Evolutionary conservation across 257 asterid species (phyloP).

Genomic region (Lithospermum erythrorhizon): DNA sequence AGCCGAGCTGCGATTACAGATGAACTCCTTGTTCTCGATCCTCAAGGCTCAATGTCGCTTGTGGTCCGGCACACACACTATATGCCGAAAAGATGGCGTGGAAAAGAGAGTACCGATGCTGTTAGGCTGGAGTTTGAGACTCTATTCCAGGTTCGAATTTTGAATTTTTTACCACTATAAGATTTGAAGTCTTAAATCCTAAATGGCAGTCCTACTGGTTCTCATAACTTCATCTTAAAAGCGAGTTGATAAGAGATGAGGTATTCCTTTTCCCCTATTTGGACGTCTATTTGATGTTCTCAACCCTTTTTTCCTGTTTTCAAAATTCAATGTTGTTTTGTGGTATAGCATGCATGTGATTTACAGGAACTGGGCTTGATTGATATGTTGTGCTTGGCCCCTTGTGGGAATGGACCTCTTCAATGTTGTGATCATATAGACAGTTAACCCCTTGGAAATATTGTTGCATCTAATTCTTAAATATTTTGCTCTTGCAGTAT

Average conservation of each 20-base stretch:
- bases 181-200: neutral
- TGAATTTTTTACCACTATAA: neutral
- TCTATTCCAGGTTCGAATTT: slow-evolving; percentile 64
- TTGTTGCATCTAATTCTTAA: too few relatives aligned
- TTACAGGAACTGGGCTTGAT: too few relatives aligned
- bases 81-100: slow-evolving; percentile 99
- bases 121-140: slow-evolving; percentile 77
- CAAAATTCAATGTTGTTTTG: too few relatives aligned
- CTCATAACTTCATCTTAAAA: neutral
- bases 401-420: too few relatives aligned
- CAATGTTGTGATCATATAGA: too few relatives aligned
- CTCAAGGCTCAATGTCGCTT: slow-evolving; percentile 72
- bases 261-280: neutral
- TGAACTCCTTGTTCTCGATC: slow-evolving; percentile 79
- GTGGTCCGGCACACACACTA: slow-evolving; percentile 82
- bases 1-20: slow-evolving; percentile 77
- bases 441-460: too few relatives aligned
- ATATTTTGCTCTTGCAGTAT: slow-evolving; percentile 42
- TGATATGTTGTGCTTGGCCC: too few relatives aligned
- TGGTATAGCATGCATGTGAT: too few relatives aligned
- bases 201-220: neutral
- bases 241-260: neutral
- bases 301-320: too few relatives aligned
- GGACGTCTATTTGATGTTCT: neutral
- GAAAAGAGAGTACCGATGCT: slow-evolving; percentile 65